A percentile compares a stretch with the other conserved stretches of the same genome.
Evolutionary conservation across 176 grass and related monocot genomes (phyloP).

Genomic region (Phoenix roebelenii): DNA sequence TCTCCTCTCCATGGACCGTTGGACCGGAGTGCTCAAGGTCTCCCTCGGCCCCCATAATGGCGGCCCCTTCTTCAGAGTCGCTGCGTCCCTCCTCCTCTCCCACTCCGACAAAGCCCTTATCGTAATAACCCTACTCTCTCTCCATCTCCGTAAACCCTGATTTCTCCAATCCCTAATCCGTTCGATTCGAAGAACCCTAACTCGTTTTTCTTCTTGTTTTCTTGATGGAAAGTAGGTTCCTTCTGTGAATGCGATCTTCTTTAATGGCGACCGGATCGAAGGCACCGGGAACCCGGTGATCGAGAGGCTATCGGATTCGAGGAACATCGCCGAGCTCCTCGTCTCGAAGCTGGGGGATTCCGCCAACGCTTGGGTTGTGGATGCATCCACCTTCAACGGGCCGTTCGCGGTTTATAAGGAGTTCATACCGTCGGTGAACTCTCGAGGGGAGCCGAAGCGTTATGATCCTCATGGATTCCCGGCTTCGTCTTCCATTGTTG

Average conservation of each 20-base stretch:
- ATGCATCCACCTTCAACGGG: conserved; percentile 53
- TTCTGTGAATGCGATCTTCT: conserved; percentile 61
- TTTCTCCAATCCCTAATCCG: not conserved
- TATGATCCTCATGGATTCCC: conserved; percentile 68
- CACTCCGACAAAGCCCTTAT: conserved; percentile 36
- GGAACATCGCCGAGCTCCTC: conserved; percentile 36
- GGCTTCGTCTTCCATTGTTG: conserved; percentile 39
- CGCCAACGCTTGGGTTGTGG: conserved; percentile 70
- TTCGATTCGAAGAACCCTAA: not conserved
- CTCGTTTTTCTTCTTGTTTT: not conserved
- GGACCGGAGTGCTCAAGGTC: conserved; percentile 48
- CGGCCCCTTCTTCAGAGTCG: conserved; percentile 30
- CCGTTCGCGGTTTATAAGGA: conserved; percentile 58
- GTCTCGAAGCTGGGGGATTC: conserved; percentile 40
- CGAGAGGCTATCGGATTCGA: conserved; percentile 51
- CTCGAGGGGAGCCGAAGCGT: conserved; percentile 43
- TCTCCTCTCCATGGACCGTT: conserved; percentile 45
- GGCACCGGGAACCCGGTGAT: conserved; percentile 50
- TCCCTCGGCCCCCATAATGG: conserved; percentile 20
- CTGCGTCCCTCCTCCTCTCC: conserved; percentile 53
- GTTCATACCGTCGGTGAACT: conserved; percentile 44
- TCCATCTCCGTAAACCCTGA: conserved; percentile 1
- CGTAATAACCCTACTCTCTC: conserved; percentile 21
- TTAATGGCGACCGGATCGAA: conserved; percentile 60
- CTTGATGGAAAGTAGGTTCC: conserved; percentile 39